Percentiles rank a stretch among this genome's conserved stretches.
phyloP scores from a whole-genome alignment of 176 grass and related monocot genomes.

The Raddia guianensis region DNA sequence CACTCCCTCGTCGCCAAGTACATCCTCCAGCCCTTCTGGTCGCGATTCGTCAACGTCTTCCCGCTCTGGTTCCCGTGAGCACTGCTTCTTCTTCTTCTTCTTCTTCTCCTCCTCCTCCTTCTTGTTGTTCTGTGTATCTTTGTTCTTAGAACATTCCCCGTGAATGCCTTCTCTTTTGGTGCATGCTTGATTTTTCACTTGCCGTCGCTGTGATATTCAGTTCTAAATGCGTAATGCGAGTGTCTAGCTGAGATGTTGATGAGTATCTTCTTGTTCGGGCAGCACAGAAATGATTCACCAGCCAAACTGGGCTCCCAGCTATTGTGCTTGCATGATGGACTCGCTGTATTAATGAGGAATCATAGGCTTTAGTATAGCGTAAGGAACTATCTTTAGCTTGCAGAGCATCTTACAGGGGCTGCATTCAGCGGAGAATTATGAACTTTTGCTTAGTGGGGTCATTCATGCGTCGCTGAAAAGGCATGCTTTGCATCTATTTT shows the following conservation, averaged over 20 bases:
- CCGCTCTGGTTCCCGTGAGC: slow-evolving; percentile 97
- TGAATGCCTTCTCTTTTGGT: not conserved
- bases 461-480: slow-evolving; percentile 2
- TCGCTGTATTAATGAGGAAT: not conserved
- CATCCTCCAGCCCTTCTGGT: slow-evolving; percentile 94
- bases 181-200: not conserved
- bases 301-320: not conserved
- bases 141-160: not conserved
- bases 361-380: not conserved
- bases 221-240: not conserved
- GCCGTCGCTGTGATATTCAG: not conserved
- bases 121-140: not conserved
- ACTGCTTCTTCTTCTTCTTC: too few relatives aligned
- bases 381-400: slow-evolving; percentile 19
- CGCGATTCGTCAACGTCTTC: slow-evolving; percentile 80
- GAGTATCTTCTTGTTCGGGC: not conserved
- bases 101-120: too few relatives aligned
- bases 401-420: slow-evolving; percentile 16
- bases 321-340: not conserved
- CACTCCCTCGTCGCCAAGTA: slow-evolving; percentile 95
- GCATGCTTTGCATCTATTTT: not conserved
- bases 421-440: not conserved
- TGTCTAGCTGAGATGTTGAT: not conserved
- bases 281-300: not conserved
- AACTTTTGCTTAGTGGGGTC: slow-evolving; percentile 2